Percentiles rank a stretch among this genome's conserved stretches.
phyloP scores from a whole-genome alignment of 345 rosid species.

The Hirschfeldia incana region DNA sequence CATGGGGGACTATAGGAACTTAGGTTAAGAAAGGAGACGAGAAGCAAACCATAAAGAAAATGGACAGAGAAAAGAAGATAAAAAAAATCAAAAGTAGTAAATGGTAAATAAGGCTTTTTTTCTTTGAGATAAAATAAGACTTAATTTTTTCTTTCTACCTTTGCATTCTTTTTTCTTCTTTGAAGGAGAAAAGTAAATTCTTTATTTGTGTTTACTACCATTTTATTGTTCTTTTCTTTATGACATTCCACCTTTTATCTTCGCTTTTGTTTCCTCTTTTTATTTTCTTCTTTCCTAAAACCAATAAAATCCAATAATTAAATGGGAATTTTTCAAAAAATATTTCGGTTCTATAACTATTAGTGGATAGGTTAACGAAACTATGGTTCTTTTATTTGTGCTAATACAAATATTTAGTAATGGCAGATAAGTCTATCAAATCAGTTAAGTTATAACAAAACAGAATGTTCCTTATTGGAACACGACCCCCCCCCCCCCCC shows the following conservation, averaged over 20 bases:
- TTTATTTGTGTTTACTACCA: slow-evolving; percentile 29
- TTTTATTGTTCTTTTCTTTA: slow-evolving; percentile 25
- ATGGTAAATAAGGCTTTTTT: slow-evolving; percentile 41
- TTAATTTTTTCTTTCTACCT: slow-evolving; percentile 38
- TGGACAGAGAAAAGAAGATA: slow-evolving; percentile 1
- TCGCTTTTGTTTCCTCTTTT: neutral
- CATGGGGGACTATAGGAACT: slow-evolving; percentile 58
- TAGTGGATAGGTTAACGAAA: neutral
- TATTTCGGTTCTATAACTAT: neutral
- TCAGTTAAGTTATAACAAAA: neutral
- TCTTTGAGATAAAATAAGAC: too few species aligned
- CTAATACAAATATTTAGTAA: neutral
- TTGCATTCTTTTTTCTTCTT: slow-evolving; percentile 39
- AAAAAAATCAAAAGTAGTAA: slow-evolving; percentile 31
- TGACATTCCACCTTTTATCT: slow-evolving; percentile 30
- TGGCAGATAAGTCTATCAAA: neutral
- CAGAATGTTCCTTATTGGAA: neutral
- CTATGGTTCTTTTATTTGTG: neutral
- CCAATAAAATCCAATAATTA: neutral
- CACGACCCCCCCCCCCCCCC: neutral
- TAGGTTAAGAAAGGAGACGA: slow-evolving; percentile 47
- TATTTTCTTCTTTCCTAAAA: neutral
- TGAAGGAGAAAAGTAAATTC: slow-evolving; percentile 36
- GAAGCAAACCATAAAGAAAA: slow-evolving; percentile 29
- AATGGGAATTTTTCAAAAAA: neutral